These are phyloP conservation scores for Scedosporium dehoogii DNA, from an alignment of 2,329 filamentous ascomycete genomes.

Conservation along the genomic window DNA sequence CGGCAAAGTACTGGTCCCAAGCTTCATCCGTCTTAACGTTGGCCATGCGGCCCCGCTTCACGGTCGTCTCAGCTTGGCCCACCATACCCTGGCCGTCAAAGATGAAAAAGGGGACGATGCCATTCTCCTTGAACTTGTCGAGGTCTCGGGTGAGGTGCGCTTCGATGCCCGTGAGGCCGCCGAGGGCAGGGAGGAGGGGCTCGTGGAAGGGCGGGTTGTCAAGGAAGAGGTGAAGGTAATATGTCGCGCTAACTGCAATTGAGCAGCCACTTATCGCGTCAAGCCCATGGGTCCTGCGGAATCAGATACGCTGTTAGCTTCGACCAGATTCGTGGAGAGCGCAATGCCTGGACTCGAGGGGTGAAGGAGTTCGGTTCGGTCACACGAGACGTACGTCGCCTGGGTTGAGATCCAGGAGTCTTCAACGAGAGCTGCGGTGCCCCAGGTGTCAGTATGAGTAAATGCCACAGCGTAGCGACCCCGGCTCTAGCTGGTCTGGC, in stretches of 20 bases:
- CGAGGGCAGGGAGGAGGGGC: conserved; percentile 80
- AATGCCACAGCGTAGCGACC: not conserved
- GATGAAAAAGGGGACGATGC: conserved; percentile 74
- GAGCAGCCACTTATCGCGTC: conserved; percentile 63
- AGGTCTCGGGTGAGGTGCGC: conserved; percentile 69
- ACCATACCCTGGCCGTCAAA: conserved; percentile 81
- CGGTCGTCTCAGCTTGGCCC: conserved; percentile 61
- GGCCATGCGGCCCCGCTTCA: conserved; percentile 54
- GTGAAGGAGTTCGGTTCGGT: conserved; percentile 6
- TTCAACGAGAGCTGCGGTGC: conserved; percentile 24
- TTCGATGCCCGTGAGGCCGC: conserved; percentile 74
- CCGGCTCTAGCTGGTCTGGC: no score
- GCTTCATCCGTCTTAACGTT: conserved; percentile 65
- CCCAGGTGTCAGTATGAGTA: not conserved
- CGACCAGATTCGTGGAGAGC: not conserved
- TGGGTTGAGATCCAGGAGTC: conserved; percentile 29
- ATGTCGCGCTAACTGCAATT: conserved; percentile 79
- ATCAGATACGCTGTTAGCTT: conserved; percentile 8
- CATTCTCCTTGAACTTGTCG: conserved; percentile 56
- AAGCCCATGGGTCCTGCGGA: conserved; percentile 46
- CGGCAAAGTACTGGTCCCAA: conserved; percentile 78
- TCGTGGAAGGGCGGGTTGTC: conserved; percentile 63
- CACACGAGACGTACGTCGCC: conserved; percentile 20
- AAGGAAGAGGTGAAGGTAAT: conserved; percentile 76
- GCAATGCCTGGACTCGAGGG: not conserved